phyloP scores from a whole-genome alignment of 192 early-diverging fungal species.

The Podila epigama region DNA sequence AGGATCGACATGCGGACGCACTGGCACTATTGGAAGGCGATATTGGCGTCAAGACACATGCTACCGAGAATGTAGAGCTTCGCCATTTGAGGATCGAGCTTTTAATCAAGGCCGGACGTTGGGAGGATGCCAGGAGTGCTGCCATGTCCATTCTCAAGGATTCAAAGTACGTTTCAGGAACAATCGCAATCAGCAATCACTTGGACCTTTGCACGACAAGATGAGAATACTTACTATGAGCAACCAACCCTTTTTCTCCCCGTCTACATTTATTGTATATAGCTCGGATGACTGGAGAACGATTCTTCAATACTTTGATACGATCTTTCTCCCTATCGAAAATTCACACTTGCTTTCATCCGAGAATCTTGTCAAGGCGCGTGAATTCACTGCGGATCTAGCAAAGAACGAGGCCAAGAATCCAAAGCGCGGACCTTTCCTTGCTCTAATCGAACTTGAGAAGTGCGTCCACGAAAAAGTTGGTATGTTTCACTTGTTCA shows the following conservation, averaged over 20 bases:
- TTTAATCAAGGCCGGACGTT: slow-evolving; percentile 57
- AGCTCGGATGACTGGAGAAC: slow-evolving; percentile 81
- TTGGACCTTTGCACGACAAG: not conserved
- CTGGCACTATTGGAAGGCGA: slow-evolving; percentile 67
- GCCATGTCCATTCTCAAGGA: slow-evolving; percentile 52
- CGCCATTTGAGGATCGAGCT: slow-evolving; percentile 63
- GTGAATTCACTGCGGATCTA: slow-evolving; percentile 46
- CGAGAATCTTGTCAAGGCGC: slow-evolving; percentile 48
- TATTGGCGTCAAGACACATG: slow-evolving; percentile 66
- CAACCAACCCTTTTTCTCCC: not conserved
- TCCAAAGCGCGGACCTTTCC: slow-evolving; percentile 72
- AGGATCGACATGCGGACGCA: slow-evolving; percentile 69
- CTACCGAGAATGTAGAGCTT: slow-evolving; percentile 75
- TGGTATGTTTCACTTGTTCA: slow-evolving; percentile 18
- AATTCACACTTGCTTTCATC: slow-evolving; percentile 44
- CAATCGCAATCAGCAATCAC: not conserved
- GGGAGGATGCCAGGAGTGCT: slow-evolving; percentile 53
- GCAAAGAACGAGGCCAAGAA: slow-evolving; percentile 49
- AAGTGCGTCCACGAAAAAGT: slow-evolving; percentile 48
- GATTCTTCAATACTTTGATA: slow-evolving; percentile 68
- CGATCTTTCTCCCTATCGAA: slow-evolving; percentile 55
- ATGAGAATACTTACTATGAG: not conserved
- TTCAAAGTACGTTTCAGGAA: not conserved
- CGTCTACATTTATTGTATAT: not conserved
- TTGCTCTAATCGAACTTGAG: slow-evolving; percentile 72